Evolutionary conservation across 2,329 filamentous ascomycete genomes (phyloP).

Genomic region (Cladosporium sp.): DNA sequence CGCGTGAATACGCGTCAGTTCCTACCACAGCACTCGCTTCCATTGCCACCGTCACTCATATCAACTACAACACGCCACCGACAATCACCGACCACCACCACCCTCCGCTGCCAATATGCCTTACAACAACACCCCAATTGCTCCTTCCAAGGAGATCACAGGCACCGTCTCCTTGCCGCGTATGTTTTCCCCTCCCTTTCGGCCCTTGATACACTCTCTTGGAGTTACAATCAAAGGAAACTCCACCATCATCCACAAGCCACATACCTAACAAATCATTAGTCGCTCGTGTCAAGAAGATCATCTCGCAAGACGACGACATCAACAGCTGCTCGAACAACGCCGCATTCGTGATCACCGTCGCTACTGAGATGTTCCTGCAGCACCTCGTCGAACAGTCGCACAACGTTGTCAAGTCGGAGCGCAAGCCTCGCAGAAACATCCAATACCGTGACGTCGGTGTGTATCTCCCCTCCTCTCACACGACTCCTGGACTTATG

Average conservation of each 20-base stretch:
- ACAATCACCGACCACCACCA: not conserved
- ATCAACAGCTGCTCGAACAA: conserved; percentile 87
- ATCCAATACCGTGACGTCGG: conserved; percentile 95
- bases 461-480: conserved; percentile 44
- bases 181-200: conserved; percentile 50
- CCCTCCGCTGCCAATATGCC: conserved; percentile 62
- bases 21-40: not conserved
- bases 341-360: conserved; percentile 88
- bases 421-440: conserved; percentile 88
- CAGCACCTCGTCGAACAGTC: conserved; percentile 85
- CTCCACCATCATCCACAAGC: conserved; percentile 23
- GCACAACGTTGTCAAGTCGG: conserved; percentile 84
- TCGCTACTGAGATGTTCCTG: conserved; percentile 95
- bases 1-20: conserved; percentile 12
- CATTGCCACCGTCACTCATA: not conserved
- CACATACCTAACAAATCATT: conserved; percentile 18
- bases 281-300: conserved; percentile 97
- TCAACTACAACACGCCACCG: not conserved
- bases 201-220: not conserved
- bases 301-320: conserved; percentile 85
- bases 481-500: not conserved
- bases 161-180: conserved; percentile 83
- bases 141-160: conserved; percentile 77
- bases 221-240: not conserved
- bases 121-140: conserved; percentile 83